A percentile compares a stretch with the other conserved stretches of the same genome.
Conservation (phyloP, 805 yeast genomes). For the Limtongia smithiae region DNA sequence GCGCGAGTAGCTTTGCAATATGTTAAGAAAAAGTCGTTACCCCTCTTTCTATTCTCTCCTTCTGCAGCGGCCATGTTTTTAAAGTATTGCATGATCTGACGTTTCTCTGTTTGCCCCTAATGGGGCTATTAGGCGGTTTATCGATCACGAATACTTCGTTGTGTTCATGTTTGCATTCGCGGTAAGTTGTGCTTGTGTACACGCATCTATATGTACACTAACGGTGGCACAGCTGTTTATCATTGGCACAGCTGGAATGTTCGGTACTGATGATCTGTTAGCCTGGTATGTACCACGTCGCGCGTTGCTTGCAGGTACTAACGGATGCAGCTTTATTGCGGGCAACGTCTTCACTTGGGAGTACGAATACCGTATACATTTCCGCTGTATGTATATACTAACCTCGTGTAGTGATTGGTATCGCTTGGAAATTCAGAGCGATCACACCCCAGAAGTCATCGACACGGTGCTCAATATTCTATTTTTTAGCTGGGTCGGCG, state of each 20-base stretch:
- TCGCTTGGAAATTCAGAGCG: constrained; percentile 55
- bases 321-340: constrained; percentile 58
- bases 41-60: background rate
- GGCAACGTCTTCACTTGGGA: constrained; percentile 75
- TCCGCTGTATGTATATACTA: background rate
- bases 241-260: constrained; percentile 60
- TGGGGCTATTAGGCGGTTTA: constrained; percentile 38
- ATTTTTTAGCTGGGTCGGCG: constrained; percentile 66
- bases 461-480: constrained; percentile 64
- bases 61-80: background rate
- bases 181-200: constrained; percentile 13
- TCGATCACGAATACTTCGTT: constrained; percentile 62
- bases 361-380: too few species aligned
- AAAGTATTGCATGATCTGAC: background rate
- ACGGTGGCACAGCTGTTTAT: constrained; percentile 40
- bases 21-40: constrained; percentile 44
- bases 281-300: constrained; percentile 43
- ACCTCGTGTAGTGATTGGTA: constrained; percentile 46
- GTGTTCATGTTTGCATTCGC: constrained; percentile 51
- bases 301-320: too few species aligned
- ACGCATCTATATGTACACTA: background rate
- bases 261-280: constrained; percentile 68
- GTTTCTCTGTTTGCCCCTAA: too few species aligned
- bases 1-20: constrained; percentile 51
- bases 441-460: constrained; percentile 51